Conservation (phyloP, 1,284 basidiomycete species). For the Ganoderma leucocontextum region DNA sequence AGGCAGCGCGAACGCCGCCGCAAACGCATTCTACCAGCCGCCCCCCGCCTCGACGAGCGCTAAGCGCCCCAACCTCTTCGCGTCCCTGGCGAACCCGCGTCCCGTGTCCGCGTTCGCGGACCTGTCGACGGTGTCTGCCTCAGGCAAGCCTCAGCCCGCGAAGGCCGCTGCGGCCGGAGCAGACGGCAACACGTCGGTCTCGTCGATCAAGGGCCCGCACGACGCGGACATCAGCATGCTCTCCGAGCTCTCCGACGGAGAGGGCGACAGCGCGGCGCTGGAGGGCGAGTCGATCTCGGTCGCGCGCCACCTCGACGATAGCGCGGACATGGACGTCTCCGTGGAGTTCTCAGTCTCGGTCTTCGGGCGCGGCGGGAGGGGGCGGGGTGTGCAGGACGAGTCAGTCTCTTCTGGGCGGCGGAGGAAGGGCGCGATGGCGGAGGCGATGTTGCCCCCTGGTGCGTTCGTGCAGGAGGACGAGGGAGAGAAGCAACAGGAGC, state of each 20-base stretch:
- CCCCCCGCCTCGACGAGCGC: slow-evolving; percentile 44
- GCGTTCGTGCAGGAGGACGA: slow-evolving; percentile 44
- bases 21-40: slow-evolving; percentile 70
- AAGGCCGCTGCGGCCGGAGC: slow-evolving; percentile 13
- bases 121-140: slow-evolving; percentile 15
- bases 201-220: slow-evolving; percentile 26
- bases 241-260: slow-evolving; percentile 25
- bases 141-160: slow-evolving; percentile 10
- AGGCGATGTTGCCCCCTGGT: slow-evolving; percentile 47
- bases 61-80: slow-evolving; percentile 31
- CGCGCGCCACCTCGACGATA: slow-evolving; percentile 21
- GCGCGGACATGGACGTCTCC: slow-evolving; percentile 28
- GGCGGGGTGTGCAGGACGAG: not conserved
- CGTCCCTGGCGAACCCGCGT: slow-evolving; percentile 15
- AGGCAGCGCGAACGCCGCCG: slow-evolving; percentile 55
- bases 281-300: slow-evolving; percentile 15
- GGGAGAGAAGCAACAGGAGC: slow-evolving; percentile 28
- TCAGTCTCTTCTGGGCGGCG: slow-evolving; percentile 12
- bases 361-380: slow-evolving; percentile 21
- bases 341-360: slow-evolving; percentile 32
- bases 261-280: slow-evolving; percentile 13
- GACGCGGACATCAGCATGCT: slow-evolving; percentile 36
- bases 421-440: slow-evolving; percentile 24
- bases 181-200: slow-evolving; percentile 13
- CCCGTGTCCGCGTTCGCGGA: slow-evolving; percentile 30